Conservation (phyloP, 2,329 filamentous ascomycete genomes). For the Colletotrichum sp. region DNA sequence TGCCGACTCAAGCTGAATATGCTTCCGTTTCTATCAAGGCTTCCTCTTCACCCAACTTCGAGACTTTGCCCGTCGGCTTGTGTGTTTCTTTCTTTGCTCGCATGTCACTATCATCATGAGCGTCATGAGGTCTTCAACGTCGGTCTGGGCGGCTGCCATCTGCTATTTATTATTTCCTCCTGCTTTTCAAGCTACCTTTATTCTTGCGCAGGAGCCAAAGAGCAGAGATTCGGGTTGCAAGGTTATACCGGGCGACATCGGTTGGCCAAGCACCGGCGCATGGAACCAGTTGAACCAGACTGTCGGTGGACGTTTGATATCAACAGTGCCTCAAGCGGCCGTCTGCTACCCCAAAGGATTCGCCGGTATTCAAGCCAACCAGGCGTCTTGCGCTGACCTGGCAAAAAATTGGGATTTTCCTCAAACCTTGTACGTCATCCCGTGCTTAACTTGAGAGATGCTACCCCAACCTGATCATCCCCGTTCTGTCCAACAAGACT, state of each 20-base stretch:
- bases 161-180: neutral
- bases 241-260: neutral
- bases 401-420: neutral
- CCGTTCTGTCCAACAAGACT: neutral
- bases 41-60: neutral
- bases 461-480: neutral
- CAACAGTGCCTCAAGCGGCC: neutral
- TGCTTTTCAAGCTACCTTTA: neutral
- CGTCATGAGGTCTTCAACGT: neutral
- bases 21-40: neutral
- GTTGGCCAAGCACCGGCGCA: neutral
- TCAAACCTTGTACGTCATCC: neutral
- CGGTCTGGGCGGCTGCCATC: neutral
- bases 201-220: neutral
- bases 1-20: neutral
- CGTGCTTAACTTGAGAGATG: no score
- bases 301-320: neutral
- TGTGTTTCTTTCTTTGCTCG: neutral
- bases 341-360: neutral
- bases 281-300: neutral
- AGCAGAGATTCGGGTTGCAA: neutral
- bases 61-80: neutral
- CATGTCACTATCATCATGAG: neutral
- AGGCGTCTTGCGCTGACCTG: neutral
- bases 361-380: neutral